These are phyloP conservation scores for Elaeagnus macrophylla DNA, from an alignment of 306 rosid genomes.

Conservation along the genomic window DNA sequence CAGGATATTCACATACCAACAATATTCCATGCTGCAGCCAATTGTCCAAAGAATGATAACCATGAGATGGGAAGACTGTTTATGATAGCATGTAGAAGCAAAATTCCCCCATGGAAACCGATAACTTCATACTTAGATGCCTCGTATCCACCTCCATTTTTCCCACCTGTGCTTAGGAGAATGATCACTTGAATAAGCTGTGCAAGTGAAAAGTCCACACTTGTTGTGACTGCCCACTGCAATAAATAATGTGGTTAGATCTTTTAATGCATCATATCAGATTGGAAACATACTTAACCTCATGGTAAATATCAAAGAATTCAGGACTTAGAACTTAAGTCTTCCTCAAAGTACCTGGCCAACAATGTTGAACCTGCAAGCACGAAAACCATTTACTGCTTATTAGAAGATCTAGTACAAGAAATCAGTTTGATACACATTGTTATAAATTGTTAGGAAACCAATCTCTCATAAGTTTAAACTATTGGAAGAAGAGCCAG, in stretches of 20 bases:
- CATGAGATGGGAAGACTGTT: slow-evolving; percentile 73
- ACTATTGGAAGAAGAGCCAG: no score
- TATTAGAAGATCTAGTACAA: slow-evolving; percentile 19
- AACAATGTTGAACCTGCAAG: slow-evolving; percentile 92
- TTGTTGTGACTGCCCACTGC: slow-evolving; percentile 99
- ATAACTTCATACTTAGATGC: slow-evolving; percentile 73
- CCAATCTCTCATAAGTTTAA: no score
- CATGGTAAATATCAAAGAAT: slow-evolving; percentile 22
- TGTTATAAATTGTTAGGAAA: no score
- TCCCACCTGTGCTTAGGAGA: slow-evolving; percentile 88
- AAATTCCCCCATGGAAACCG: slow-evolving; percentile 60
- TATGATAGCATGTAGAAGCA: slow-evolving; percentile 61
- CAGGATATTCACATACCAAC: slow-evolving; percentile 40
- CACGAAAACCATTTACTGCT: slow-evolving; percentile 22
- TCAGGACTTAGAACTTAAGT: slow-evolving; percentile 20
- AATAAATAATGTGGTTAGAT: slow-evolving; percentile 32
- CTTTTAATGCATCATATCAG: slow-evolving; percentile 7
- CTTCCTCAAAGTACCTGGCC: slow-evolving; percentile 71
- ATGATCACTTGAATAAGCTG: slow-evolving; percentile 74
- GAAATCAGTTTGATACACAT: neutral
- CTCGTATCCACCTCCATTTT: slow-evolving; percentile 66
- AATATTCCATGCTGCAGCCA: slow-evolving; percentile 85
- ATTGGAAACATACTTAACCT: slow-evolving; percentile 22
- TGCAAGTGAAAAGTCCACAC: slow-evolving; percentile 87
- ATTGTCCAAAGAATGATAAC: slow-evolving; percentile 80